phyloP scores from a whole-genome alignment of 495 filamentous ascomycete genomes.

The Neurospora tetrasperma region DNA sequence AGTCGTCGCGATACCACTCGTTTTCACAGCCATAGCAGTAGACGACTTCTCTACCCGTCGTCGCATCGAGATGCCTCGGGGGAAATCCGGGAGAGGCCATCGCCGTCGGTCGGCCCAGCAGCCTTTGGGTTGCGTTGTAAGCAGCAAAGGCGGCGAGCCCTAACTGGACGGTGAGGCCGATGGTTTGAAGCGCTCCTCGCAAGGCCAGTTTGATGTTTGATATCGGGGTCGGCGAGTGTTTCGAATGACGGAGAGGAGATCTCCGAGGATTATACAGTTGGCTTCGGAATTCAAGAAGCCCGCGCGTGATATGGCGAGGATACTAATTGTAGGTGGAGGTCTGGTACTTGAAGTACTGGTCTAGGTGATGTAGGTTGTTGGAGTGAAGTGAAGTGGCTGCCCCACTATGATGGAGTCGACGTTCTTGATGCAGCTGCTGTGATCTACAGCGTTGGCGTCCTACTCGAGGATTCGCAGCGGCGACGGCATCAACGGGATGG shows the following conservation, averaged over 20 bases:
- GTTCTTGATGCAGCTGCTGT: neutral
- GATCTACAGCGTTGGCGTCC: neutral
- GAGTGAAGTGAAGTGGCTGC: neutral
- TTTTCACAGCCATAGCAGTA: constrained; percentile 71
- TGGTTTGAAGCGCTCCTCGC: constrained; percentile 35
- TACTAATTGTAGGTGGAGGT: neutral
- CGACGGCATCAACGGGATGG: neutral
- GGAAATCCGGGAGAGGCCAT: constrained; percentile 22
- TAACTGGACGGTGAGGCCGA: constrained; percentile 39
- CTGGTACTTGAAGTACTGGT: neutral
- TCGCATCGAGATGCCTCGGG: constrained; percentile 30
- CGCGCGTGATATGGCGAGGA: neutral
- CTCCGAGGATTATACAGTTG: neutral
- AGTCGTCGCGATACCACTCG: constrained; percentile 66
- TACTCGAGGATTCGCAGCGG: neutral
- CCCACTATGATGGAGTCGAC: neutral
- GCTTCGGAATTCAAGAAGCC: neutral
- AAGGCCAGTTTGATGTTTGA: constrained; percentile 32
- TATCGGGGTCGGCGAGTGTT: neutral
- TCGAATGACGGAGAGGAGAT: neutral
- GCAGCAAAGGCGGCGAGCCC: constrained; percentile 39
- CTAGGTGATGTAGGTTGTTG: neutral
- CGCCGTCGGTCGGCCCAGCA: constrained; percentile 24
- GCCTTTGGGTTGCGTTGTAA: constrained; percentile 28
- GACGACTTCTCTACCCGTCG: constrained; percentile 52